Conservation (phyloP, 257 asterid genomes). For the Penstemon davidsonii region DNA sequence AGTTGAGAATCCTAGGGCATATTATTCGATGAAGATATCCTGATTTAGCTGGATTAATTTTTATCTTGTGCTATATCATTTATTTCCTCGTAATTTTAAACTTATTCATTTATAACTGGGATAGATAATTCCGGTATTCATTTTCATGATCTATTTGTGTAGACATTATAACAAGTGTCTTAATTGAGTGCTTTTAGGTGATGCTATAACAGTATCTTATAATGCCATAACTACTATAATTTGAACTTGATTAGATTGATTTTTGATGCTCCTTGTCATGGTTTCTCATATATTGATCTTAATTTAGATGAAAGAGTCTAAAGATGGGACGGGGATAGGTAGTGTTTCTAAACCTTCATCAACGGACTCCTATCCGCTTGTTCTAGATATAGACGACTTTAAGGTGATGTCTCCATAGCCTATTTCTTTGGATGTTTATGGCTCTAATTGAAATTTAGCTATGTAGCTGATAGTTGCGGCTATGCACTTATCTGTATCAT, state of each 20-base stretch:
- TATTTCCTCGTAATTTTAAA: too few species aligned
- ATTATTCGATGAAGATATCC: too few species aligned
- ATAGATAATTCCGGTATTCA: too few species aligned
- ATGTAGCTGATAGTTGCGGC: conserved; percentile 25
- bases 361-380: conserved; percentile 61
- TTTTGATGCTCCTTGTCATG: not conserved
- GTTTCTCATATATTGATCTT: conserved; percentile 32
- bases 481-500: conserved; percentile 21
- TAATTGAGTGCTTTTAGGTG: too few species aligned
- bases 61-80: too few species aligned
- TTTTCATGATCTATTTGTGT: too few species aligned
- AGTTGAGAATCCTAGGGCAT: too few species aligned
- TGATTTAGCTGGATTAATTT: too few species aligned
- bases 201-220: not conserved
- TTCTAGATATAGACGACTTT: conserved; percentile 85
- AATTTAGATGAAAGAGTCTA: conserved; percentile 76
- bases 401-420: conserved; percentile 54
- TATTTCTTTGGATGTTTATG: conserved; percentile 7
- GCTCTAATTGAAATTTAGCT: conserved; percentile 3
- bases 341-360: conserved; percentile 57
- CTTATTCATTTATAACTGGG: too few species aligned
- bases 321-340: conserved; percentile 53
- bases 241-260: conserved; percentile 15
- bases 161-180: too few species aligned
- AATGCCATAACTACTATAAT: not conserved